phyloP scores from a whole-genome alignment of 2,329 filamentous ascomycete genomes.

The Botrytis paeoniae region DNA sequence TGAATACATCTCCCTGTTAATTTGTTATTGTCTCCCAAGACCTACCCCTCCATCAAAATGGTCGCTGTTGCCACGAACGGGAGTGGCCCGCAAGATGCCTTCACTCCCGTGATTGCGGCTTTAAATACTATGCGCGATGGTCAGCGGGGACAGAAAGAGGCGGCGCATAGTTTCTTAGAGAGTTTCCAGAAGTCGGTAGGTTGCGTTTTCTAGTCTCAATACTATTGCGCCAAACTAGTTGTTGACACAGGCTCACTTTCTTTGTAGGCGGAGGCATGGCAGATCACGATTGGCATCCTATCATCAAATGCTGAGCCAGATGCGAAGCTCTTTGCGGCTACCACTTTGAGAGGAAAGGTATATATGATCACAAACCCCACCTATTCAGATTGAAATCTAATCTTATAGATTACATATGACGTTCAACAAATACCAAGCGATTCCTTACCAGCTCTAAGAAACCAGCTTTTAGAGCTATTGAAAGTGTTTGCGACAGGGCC shows the following conservation, averaged over 20 bases:
- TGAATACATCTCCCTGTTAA: slow-evolving; percentile 20
- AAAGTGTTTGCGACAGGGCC: slow-evolving; percentile 79
- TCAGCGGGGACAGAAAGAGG: slow-evolving; percentile 78
- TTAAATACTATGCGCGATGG: slow-evolving; percentile 89
- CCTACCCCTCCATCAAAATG: slow-evolving; percentile 36
- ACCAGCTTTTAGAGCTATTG: slow-evolving; percentile 78
- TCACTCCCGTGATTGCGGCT: slow-evolving; percentile 81
- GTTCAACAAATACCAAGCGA: slow-evolving; percentile 79
- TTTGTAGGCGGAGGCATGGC: slow-evolving; percentile 81
- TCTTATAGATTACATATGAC: slow-evolving; percentile 85
- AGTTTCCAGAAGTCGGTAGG: slow-evolving; percentile 96
- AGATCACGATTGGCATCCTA: slow-evolving; percentile 78
- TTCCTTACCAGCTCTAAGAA: slow-evolving; percentile 73
- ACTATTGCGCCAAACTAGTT: slow-evolving; percentile 19
- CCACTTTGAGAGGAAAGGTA: slow-evolving; percentile 97
- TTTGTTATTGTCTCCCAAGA: slow-evolving; percentile 19
- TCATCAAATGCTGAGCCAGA: slow-evolving; percentile 79
- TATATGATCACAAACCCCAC: slow-evolving; percentile 31
- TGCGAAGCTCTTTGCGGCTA: slow-evolving; percentile 91
- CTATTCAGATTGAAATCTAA: slow-evolving; percentile 23
- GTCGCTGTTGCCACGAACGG: slow-evolving; percentile 48
- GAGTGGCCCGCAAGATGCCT: slow-evolving; percentile 64
- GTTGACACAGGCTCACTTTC: slow-evolving; percentile 28
- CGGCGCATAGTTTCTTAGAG: slow-evolving; percentile 87
- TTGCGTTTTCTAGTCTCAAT: slow-evolving; percentile 32